Evolutionary conservation across 2,329 filamentous ascomycete species (phyloP), one percentile per base, ranked within the genome.

Genomic region (Trichothecium sympodiale): DNA sequence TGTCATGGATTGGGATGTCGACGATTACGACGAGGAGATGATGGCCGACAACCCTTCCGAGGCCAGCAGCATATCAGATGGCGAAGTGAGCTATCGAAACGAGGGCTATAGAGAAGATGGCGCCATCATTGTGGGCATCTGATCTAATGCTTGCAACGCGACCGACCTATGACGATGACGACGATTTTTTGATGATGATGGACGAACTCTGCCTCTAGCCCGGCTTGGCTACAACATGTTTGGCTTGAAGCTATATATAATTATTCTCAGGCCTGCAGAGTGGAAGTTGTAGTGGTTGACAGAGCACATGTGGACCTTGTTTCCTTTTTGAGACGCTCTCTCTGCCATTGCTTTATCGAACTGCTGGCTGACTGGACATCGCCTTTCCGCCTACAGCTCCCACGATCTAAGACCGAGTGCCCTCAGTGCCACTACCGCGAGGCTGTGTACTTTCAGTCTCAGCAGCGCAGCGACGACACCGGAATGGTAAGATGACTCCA

Each of bases 381-480:
- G 48, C 49, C 44, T 50, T 47, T 46, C 44, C 43, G 48, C 40
- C 49, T 69, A 55, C 75, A 95, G 88, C 83, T 96, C 59, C 91
- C 91, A 45, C 81, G 88, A 52, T 80, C 86, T 50, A 84, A 86
- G 57, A 86, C 83, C 62, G 72, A 73, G 41, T 98, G 91, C 64
- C 86, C 87, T 35, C 73, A 69, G 48, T 98, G 93, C 69, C 72
- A 74, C 46, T 83, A 91, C 59, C 77, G 78, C 48, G 88, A 96
- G 63, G 87, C 88, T 31, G 93, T 98, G 41, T 98, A 94, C 66
- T 98, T 98, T 69, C 91, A 98, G 66, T 95, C 88, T 42, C 91
- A 98, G 58, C 88, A 96, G 67, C 83, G 91, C 61, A 94, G 83
- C 48, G 85, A 86, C 33, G 88, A 96, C 61, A 98, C 91, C 31